Evolutionary conservation across 73 alveolate species (phyloP), one percentile per base, ranked within the genome.

Genomic region (Paramecium tetraurelia): DNA sequence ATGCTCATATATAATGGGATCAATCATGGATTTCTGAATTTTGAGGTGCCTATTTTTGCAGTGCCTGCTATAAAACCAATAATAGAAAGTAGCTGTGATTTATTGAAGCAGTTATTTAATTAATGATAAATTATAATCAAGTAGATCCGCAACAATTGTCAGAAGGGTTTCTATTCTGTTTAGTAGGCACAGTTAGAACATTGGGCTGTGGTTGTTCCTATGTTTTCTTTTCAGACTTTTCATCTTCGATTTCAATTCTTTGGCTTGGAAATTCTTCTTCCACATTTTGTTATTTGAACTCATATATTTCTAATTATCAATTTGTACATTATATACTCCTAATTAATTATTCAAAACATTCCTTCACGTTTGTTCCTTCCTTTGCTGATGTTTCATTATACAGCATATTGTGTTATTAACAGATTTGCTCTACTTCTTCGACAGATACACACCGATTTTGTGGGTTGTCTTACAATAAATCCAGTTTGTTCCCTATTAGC

Each of bases 401-500:
- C 5, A 92, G 16, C 85, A 92, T 53, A 24, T 59, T 59, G 18
- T 83, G 58, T 24, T 92, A 31, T 14, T 80, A 48, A 50, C 92
- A 84, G 31, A 80, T 48, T 38, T 92, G 33, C 16, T 75, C 44
- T 6, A 85, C 93, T 58, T 58, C 89, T 63, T 92, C 87, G 44
- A 36, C 41, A 33, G 57, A 44, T 16, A 92, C 95, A 46, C 59
- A 50, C 35, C 95, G 59, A 24, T 21, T 36, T 50, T 83, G 24
- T 11, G 94, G 94, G 7, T 92, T 76, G 36, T 92, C 75, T 38
- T 29, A 50, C 2, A 92, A 70, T 11, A 94, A 57, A 86, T 94
- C 97, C 6, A 92, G 59, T 59, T 95, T 95, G 46, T 93, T 95
- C 20, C 98, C 98, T 21, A 95, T 95, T 22, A 95, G 58, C 96